These are phyloP conservation scores for Skeletonema potamos DNA, from an alignment of 108 stramenopile genomes.

Conservation along the genomic window DNA sequence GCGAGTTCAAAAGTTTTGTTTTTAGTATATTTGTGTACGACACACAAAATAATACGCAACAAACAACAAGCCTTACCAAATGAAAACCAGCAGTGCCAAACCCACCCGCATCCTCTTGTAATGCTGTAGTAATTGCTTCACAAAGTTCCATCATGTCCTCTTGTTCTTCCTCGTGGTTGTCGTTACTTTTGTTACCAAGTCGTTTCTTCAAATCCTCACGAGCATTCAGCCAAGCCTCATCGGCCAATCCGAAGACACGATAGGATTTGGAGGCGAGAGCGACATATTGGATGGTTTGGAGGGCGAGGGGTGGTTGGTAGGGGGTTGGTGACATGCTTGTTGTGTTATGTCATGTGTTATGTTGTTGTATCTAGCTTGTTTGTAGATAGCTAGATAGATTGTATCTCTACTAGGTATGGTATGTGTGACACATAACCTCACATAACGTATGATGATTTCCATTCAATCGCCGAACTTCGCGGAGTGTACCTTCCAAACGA, in stretches of 20 bases:
- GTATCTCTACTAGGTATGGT: no score
- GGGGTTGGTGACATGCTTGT: background rate
- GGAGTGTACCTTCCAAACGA: no score
- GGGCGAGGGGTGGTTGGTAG: slow-evolving; percentile 1
- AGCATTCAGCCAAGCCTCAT: slow-evolving; percentile 7
- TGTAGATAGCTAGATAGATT: no score
- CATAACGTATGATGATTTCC: no score
- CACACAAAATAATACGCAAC: background rate
- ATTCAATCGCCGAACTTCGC: no score
- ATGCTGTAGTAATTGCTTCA: slow-evolving; percentile 5
- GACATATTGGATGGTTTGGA: background rate
- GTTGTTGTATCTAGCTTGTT: no score
- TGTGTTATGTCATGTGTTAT: no score
- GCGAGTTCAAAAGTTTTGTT: no score
- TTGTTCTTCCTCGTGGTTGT: background rate
- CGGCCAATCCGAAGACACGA: slow-evolving; percentile 4
- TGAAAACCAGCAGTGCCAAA: slow-evolving; percentile 27
- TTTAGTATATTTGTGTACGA: no score
- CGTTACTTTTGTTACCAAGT: background rate
- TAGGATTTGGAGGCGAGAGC: slow-evolving; percentile 11
- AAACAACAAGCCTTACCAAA: background rate
- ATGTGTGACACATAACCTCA: no score
- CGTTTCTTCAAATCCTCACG: background rate
- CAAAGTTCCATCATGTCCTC: background rate
- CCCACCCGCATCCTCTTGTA: slow-evolving; percentile 29